Evolutionary conservation across 441 rosid genomes (phyloP), one percentile per base, ranked within the genome.

Genomic region (Pelargonium fulgidum): DNA sequence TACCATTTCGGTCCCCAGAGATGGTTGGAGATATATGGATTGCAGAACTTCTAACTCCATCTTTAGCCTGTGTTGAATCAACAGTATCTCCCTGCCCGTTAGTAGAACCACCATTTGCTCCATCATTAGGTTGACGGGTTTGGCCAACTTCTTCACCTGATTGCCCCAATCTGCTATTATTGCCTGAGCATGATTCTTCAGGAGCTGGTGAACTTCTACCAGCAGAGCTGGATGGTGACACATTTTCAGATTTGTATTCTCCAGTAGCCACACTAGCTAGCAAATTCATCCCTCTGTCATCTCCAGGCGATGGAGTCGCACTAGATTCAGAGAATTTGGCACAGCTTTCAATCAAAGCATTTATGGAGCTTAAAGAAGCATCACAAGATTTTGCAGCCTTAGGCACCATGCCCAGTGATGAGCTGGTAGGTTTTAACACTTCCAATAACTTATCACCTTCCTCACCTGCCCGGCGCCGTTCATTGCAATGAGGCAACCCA

Each of bases 191-290:
- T 64, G 83, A 68, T 3, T 77, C 72, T 64, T 81, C 87, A 45
- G 64, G 67, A 59, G 72, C 65, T 65, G 83, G 64, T 45, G 76
- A 68, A 66, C 68, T 80, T 80, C 86, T 79, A 63, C 52, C 79
- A 2, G 84, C 87, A 73, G 97, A 89, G 68, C 70, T 71, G 47
- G 72, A 67, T 11, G 91, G 96, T 14, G 93, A 86, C 71, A 72
- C 78, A 70, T 70, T 69, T 69, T 85, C 86, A 33, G 93, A 81
- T 73, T 85, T 92, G 39, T 84, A 83, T 81, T 95, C 99, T 62
- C 89, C 96, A 72, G 97, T 86, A 77, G 98, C 98, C 70, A 92
- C 97, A 76, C 86, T 91, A 64, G 99, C 99, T 72, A 95, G 91
- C 74, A 92, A 83, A 79, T 95, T 88, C 93, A 95, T 92, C 68